Conservation (phyloP, 208 protist species). For the Trypanosoma platydactyli region DNA sequence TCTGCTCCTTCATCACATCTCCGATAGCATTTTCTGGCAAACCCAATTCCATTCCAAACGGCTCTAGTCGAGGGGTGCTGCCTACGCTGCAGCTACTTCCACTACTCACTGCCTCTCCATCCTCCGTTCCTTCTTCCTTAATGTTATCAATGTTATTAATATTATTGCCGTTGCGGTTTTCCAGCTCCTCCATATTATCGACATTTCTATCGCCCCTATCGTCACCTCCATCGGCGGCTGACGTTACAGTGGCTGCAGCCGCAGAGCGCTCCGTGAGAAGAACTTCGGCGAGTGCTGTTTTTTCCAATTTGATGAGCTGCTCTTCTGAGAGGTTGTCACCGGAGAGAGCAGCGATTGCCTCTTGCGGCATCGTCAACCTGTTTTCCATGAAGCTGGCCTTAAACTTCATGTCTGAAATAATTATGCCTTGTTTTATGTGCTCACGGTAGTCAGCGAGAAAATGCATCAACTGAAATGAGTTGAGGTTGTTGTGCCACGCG, state of each 20-base stretch:
- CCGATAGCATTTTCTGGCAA: constrained; percentile 5
- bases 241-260: neutral
- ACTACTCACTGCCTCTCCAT: neutral
- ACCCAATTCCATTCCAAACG: constrained; percentile 11
- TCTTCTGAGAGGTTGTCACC: constrained; percentile 76
- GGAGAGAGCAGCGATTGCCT: constrained; percentile 75
- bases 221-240: neutral
- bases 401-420: constrained; percentile 54
- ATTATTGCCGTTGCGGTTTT: neutral
- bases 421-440: constrained; percentile 85
- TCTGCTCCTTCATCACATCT: constrained; percentile 2
- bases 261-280: constrained; percentile 33
- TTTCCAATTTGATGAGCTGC: constrained; percentile 91
- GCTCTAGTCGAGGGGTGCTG: constrained; percentile 3
- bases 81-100: constrained; percentile 5
- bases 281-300: constrained; percentile 79
- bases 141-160: neutral
- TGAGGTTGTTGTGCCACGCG: constrained; percentile 58
- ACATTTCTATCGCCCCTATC: neutral
- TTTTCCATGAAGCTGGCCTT: constrained; percentile 62
- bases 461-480: constrained; percentile 64
- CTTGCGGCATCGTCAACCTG: constrained; percentile 70
- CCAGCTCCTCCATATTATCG: neutral
- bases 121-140: neutral
- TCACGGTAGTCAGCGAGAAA: constrained; percentile 72